phyloP scores from a whole-genome alignment of 1,139 yeast species.

The Meyerozyma smithsonii region DNA sequence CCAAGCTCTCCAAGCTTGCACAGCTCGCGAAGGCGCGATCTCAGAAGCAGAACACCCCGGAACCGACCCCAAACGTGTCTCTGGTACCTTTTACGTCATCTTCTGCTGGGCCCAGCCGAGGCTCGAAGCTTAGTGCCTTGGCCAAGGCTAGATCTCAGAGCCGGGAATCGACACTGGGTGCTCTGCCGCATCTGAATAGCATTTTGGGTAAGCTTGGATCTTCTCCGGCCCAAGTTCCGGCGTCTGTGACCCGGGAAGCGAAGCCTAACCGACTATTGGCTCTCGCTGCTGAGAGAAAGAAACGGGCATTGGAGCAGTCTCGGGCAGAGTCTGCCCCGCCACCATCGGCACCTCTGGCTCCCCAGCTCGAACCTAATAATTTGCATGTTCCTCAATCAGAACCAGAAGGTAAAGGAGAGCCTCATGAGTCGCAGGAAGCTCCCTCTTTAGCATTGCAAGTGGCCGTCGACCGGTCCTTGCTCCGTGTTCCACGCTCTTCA shows the following conservation, averaged over 20 bases:
- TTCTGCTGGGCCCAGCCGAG: not conserved
- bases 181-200: not conserved
- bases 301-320: not conserved
- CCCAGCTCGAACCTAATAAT: no score
- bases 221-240: no score
- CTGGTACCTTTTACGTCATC: not conserved
- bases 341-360: no score
- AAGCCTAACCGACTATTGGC: not conserved
- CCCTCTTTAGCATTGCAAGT: not conserved
- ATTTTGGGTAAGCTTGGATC: not conserved
- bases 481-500: not conserved
- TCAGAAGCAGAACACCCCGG: not conserved
- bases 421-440: not conserved
- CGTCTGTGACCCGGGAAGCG: no score
- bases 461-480: not conserved
- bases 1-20: conserved; percentile 15
- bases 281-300: not conserved
- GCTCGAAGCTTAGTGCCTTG: conserved; percentile 43
- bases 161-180: not conserved
- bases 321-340: not conserved
- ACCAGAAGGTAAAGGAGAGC: not conserved
- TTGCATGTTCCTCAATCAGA: not conserved
- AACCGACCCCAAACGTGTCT: not conserved
- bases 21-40: conserved; percentile 7
- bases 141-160: conserved; percentile 37